Conservation (phyloP, 441 rosid genomes). For the Brassica balearica region DNA sequence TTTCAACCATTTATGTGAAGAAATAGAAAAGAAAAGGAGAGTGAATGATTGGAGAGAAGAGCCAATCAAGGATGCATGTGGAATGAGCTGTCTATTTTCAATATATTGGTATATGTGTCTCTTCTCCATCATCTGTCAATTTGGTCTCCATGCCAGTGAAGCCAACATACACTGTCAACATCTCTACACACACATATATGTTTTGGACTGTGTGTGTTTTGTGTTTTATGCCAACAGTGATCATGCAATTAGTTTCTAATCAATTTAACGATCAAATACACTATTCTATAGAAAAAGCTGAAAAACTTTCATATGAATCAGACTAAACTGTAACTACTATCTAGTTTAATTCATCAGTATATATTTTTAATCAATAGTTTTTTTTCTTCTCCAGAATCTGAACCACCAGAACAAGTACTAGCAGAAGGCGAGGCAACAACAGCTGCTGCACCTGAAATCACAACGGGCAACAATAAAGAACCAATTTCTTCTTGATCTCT, state of each 20-base stretch:
- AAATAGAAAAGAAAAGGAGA: conserved; percentile 36
- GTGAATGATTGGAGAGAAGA: conserved; percentile 42
- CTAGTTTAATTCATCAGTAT: neutral
- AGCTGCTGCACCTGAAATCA: conserved; percentile 24
- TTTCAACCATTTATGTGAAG: conserved; percentile 17
- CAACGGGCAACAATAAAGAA: conserved; percentile 35
- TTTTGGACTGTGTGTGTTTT: conserved; percentile 15
- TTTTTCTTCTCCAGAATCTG: conserved; percentile 18
- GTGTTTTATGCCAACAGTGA: conserved; percentile 18
- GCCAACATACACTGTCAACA: conserved; percentile 42
- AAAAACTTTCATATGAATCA: neutral
- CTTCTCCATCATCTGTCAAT: conserved; percentile 44
- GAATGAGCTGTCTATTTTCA: conserved; percentile 67
- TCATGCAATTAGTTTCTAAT: conserved; percentile 30
- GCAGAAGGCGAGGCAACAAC: conserved; percentile 38
- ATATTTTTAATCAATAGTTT: neutral
- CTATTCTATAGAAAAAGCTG: neutral
- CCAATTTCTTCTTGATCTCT: conserved; percentile 36
- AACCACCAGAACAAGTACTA: conserved; percentile 34
- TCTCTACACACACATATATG: conserved; percentile 2
- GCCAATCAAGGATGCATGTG: conserved; percentile 57
- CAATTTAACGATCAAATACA: neutral
- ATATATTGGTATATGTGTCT: conserved; percentile 43
- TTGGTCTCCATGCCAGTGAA: conserved; percentile 43
- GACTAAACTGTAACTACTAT: conserved; percentile 1